A percentile compares a stretch with the other conserved stretches of the same genome.
phyloP scores from a whole-genome alignment of 306 rosid species.

The Citrullus amarus region DNA sequence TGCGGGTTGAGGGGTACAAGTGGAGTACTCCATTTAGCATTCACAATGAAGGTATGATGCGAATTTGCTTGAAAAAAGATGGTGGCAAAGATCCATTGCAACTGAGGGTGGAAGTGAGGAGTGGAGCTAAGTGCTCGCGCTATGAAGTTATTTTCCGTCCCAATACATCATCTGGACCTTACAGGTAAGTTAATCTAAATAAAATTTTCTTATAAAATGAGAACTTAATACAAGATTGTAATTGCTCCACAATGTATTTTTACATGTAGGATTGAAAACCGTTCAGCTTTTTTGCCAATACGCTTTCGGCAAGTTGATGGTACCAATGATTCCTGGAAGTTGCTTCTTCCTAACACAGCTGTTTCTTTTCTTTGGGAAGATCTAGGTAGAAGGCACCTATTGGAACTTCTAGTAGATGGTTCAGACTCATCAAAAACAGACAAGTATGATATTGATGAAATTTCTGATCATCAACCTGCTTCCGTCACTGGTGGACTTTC shows the following conservation, averaged over 20 bases:
- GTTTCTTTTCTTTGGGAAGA: slow-evolving; percentile 96
- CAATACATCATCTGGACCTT: slow-evolving; percentile 63
- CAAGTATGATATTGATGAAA: slow-evolving; percentile 70
- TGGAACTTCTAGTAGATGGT: slow-evolving; percentile 77
- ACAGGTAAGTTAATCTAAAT: slow-evolving; percentile 48
- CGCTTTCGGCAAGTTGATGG: slow-evolving; percentile 85
- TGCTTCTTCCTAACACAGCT: slow-evolving; percentile 70
- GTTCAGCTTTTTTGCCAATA: slow-evolving; percentile 76
- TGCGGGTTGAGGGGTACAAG: slow-evolving; percentile 67
- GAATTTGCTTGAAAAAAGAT: slow-evolving; percentile 54
- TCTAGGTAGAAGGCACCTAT: slow-evolving; percentile 73
- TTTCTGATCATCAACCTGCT: slow-evolving; percentile 66
- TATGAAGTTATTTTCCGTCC: slow-evolving; percentile 81
- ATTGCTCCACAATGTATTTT: not conserved
- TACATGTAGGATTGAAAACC: slow-evolving; percentile 72
- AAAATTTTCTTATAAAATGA: slow-evolving; percentile 1
- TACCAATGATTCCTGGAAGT: slow-evolving; percentile 62
- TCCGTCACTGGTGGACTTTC: slow-evolving; percentile 44
- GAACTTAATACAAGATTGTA: not conserved
- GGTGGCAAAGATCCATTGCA: slow-evolving; percentile 42
- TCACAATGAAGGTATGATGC: slow-evolving; percentile 67
- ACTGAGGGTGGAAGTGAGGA: slow-evolving; percentile 72
- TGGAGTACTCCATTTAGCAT: slow-evolving; percentile 96
- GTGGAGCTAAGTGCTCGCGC: slow-evolving; percentile 75
- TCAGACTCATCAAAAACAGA: slow-evolving; percentile 54